Base-by-base conservation (phyloP, 306 rosid genomes). In the Cercis canadensis region DNA sequence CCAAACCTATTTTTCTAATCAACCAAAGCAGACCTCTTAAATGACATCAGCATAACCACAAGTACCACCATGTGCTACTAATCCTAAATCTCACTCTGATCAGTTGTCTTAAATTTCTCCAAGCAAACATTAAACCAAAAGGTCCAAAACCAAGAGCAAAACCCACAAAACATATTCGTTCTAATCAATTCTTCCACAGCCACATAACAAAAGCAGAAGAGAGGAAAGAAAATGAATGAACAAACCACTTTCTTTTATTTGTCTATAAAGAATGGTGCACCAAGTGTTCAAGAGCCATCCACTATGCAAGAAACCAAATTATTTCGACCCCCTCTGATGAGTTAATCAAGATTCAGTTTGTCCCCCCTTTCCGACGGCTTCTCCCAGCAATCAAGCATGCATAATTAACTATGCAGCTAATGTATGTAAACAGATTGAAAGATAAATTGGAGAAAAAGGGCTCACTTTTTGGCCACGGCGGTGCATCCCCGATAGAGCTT, bases 401-500 rank as follows among this genome's bases (percentile, higher is more conserved):
- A 11, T 39, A 49, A 41, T 55, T 50, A 5, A 39, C 13, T 36
- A 55, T 45, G 29, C 56, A 34, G 15, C 7, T 0, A 56, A 41
- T 16, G 13, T 1, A 61, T 0, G 3, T 16, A 75, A 45, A 33
- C 14, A 60, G 5, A 46, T 18, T 7, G 3, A n/a, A 46, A 43
- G 10, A 57, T 32, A 12, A 46, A 39, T 46, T 12, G n/a, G 13
- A 34, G 45, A 65, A 46, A 11, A 46, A 75, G 53, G 47, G 31
- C 73, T 75, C 46, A 83, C 87, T 52, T 76, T 71, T 73, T 83
- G 8, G 73, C 76, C 1, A 81, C 77, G n/a, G 51, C 46, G 0
- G 18, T 41, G 73, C 87, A 83, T 17, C 78, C 75, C 4, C 61
- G 57, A 16, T 83, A 80, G 44, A 83, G 85, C 61, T 36, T 52